phyloP scores from a whole-genome alignment of 2,329 filamentous ascomycete species.

The Ilyonectria robusta region DNA sequence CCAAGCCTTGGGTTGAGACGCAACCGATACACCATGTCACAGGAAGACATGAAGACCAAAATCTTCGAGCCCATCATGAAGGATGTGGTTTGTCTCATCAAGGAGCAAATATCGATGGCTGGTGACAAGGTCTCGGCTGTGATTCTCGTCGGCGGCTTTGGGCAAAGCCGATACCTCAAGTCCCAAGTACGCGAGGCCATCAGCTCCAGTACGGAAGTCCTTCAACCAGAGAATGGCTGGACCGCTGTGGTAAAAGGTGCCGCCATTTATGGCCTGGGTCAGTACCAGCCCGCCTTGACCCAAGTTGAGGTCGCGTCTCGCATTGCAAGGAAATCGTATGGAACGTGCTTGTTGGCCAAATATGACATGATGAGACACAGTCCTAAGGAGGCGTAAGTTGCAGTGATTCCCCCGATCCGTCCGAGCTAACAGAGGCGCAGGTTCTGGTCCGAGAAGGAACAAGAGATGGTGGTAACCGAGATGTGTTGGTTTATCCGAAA shows the following conservation, averaged over 20 bases:
- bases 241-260: constrained; percentile 66
- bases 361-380: constrained; percentile 56
- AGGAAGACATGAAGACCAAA: constrained; percentile 76
- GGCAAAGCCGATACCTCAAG: constrained; percentile 61
- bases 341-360: constrained; percentile 53
- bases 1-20: constrained; percentile 51
- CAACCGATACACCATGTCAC: constrained; percentile 51
- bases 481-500: constrained; percentile 59
- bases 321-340: constrained; percentile 55
- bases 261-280: constrained; percentile 58
- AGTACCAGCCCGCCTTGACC: constrained; percentile 47
- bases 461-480: constrained; percentile 53
- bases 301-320: constrained; percentile 53
- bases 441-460: constrained; percentile 57
- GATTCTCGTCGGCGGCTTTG: constrained; percentile 65
- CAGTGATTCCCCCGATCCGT: neutral
- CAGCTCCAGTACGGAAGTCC: constrained; percentile 54
- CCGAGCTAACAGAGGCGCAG: constrained; percentile 43
- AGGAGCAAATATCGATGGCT: constrained; percentile 57
- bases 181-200: constrained; percentile 56
- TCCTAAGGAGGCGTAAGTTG: constrained; percentile 53
- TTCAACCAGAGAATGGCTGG: constrained; percentile 66
- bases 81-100: constrained; percentile 59
- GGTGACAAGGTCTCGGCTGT: constrained; percentile 55
- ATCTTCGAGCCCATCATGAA: constrained; percentile 59